Evolutionary conservation across 495 filamentous ascomycete genomes (phyloP).

Genomic region (Filosporella fistucella): DNA sequence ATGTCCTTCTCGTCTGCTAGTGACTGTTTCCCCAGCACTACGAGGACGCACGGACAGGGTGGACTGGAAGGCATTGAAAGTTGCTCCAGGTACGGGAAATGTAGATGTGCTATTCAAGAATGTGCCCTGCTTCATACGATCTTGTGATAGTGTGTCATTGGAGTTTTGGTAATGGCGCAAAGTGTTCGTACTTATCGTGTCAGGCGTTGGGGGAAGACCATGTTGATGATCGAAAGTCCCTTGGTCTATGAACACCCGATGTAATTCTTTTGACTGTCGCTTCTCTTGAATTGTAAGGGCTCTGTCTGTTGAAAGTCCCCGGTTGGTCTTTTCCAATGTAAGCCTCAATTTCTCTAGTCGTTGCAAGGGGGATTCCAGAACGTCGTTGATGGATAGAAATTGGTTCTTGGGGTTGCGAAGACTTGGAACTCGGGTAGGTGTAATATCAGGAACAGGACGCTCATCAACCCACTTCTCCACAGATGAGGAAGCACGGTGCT

Average conservation of each 20-base stretch:
- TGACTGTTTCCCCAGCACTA: constrained; percentile 26
- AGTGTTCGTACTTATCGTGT: constrained; percentile 48
- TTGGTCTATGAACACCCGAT: constrained; percentile 11
- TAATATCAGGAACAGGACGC: constrained; percentile 12
- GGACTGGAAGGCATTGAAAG: constrained; percentile 10
- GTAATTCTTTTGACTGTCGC: constrained; percentile 9
- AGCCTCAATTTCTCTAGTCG: constrained; percentile 31
- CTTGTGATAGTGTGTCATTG: constrained; percentile 25
- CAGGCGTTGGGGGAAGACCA: constrained; percentile 45
- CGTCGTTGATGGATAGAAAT: constrained; percentile 36
- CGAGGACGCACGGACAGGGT: constrained; percentile 20
- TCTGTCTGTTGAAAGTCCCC: background rate
- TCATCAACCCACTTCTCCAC: constrained; percentile 25
- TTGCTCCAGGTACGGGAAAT: background rate
- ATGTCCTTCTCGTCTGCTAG: constrained; percentile 24
- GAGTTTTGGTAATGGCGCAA: constrained; percentile 35
- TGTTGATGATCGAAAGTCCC: constrained; percentile 13
- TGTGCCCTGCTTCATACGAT: constrained; percentile 2
- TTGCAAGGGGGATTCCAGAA: constrained; percentile 40
- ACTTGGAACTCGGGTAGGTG: constrained; percentile 7
- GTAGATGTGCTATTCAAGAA: constrained; percentile 14
- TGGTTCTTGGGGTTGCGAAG: constrained; percentile 23
- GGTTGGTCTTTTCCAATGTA: constrained; percentile 15
- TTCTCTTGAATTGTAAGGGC: constrained; percentile 5
- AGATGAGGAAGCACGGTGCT: constrained; percentile 21